Evolutionary conservation across 2,329 filamentous ascomycete genomes (phyloP).

Genomic region (Colletotrichum neosansevieriae): DNA sequence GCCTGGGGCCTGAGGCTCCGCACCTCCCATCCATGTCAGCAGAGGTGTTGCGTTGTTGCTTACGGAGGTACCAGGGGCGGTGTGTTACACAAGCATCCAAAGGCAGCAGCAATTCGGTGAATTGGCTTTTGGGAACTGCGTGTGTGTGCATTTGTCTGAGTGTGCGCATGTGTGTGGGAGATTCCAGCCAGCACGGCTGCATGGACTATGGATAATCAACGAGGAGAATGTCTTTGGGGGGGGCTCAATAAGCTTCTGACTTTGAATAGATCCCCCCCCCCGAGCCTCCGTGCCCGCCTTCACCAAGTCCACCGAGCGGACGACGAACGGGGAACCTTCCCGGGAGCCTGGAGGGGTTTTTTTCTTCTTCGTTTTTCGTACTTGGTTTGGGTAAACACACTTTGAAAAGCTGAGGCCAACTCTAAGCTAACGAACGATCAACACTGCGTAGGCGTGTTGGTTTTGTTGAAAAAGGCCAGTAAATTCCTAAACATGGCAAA

Average conservation of each 20-base stretch:
- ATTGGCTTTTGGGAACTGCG: no score
- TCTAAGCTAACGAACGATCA: background rate
- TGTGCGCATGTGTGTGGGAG: no score
- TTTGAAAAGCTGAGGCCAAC: constrained; percentile 6
- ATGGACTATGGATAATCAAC: no score
- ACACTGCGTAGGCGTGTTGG: background rate
- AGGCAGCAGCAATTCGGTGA: background rate
- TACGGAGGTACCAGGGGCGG: constrained; percentile 29
- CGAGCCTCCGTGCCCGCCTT: background rate
- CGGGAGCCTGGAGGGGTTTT: background rate
- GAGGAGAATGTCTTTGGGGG: no score
- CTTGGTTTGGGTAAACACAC: background rate
- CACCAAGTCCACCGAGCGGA: background rate
- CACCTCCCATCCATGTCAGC: constrained; percentile 28
- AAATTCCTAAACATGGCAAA: background rate
- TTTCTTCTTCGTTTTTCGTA: background rate
- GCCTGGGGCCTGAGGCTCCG: constrained; percentile 25
- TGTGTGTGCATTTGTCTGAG: no score
- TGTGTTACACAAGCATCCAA: constrained; percentile 27
- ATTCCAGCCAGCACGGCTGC: no score
- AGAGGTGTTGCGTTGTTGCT: constrained; percentile 19
- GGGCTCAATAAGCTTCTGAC: no score
- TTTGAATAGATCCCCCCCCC: no score
- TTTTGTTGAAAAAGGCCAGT: background rate
- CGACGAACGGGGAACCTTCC: background rate